Conservation (phyloP, 2,329 filamentous ascomycete genomes). For the Hymenoscyphus occultus region DNA sequence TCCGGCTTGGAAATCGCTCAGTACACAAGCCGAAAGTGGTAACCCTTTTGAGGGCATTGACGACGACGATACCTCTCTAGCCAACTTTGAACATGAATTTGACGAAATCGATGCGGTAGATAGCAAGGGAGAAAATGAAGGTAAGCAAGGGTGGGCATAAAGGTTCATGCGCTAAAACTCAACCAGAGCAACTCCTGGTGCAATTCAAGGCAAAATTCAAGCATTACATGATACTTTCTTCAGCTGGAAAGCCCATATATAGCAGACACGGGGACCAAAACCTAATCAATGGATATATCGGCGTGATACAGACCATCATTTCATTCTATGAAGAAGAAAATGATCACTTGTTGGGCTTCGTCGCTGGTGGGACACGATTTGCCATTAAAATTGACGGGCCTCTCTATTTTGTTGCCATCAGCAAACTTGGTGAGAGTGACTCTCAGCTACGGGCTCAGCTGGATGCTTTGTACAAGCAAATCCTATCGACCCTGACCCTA, state of each 20-base stretch:
- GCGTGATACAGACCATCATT: constrained; percentile 94
- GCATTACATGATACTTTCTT: constrained; percentile 94
- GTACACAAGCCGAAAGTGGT: constrained; percentile 57
- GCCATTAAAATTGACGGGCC: constrained; percentile 82
- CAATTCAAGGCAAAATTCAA: constrained; percentile 92
- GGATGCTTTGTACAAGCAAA: constrained; percentile 96
- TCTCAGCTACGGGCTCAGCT: constrained; percentile 81
- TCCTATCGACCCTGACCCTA: constrained; percentile 88
- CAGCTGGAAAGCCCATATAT: constrained; percentile 95
- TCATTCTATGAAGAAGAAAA: constrained; percentile 86
- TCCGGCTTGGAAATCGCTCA: constrained; percentile 66
- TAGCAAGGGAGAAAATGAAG: constrained; percentile 53
- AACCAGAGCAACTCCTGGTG: constrained; percentile 47
- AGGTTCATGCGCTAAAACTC: constrained; percentile 24
- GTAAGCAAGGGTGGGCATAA: constrained; percentile 34
- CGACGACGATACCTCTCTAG: constrained; percentile 51
- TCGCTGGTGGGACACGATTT: constrained; percentile 81
- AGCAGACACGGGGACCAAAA: constrained; percentile 89
- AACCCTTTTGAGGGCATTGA: constrained; percentile 58
- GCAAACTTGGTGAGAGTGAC: constrained; percentile 88
- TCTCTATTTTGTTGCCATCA: constrained; percentile 90
- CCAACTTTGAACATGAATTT: constrained; percentile 74
- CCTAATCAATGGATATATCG: constrained; percentile 89
- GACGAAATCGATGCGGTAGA: constrained; percentile 64
- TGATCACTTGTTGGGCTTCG: constrained; percentile 78